phyloP scores from a whole-genome alignment of 2,329 filamentous ascomycete genomes.

The Calonectria hawksworthii region DNA sequence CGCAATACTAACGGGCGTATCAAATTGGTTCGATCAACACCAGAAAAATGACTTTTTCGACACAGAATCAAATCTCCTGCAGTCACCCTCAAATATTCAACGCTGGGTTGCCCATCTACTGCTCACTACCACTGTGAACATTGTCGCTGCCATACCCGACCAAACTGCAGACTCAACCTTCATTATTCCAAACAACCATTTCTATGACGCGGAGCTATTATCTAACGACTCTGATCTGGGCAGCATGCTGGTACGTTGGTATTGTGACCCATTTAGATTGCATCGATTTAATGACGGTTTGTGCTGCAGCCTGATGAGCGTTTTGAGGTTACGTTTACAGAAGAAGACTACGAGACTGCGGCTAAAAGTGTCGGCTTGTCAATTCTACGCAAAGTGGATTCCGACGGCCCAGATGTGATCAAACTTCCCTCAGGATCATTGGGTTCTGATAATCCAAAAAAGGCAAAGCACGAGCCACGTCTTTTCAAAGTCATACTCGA shows the following conservation, averaged over 20 bases:
- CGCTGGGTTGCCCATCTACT: constrained; percentile 20
- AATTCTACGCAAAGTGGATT: neutral
- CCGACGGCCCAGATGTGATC: neutral
- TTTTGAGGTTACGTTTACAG: neutral
- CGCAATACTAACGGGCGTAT: neutral
- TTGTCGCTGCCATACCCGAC: neutral
- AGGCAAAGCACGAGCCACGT: neutral
- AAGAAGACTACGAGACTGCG: neutral
- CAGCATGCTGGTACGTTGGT: neutral
- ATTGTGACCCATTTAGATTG: neutral
- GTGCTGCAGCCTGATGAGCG: neutral
- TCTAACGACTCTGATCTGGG: neutral
- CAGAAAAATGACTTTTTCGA: constrained; percentile 11
- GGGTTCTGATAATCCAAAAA: neutral
- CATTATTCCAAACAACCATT: neutral
- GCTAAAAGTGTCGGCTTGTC: neutral
- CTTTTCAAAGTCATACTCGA: neutral
- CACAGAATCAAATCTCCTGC: neutral
- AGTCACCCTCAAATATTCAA: constrained; percentile 10
- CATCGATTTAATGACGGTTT: neutral
- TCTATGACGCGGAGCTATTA: neutral
- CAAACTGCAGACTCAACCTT: neutral
- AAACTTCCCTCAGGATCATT: neutral
- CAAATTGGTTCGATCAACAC: neutral
- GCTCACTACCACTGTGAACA: constrained; percentile 23